Evolutionary conservation across 2,329 filamentous ascomycete species (phyloP).

Genomic region (Stagonosporopsis cucurbitacearum): DNA sequence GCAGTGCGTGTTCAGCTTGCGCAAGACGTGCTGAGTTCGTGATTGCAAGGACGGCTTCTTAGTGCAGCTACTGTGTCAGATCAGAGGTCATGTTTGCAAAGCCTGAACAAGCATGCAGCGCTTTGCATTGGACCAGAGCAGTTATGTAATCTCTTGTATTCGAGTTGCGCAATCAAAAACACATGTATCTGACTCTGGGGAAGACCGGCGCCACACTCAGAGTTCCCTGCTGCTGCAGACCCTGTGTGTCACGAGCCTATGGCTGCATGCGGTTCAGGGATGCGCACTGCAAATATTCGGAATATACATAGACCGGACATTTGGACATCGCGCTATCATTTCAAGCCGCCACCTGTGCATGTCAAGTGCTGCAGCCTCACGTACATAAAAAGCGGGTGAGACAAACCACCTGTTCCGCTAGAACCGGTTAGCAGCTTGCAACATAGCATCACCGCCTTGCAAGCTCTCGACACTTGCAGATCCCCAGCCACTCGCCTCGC

Average conservation of each 20-base stretch:
- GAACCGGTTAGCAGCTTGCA: constrained; percentile 9
- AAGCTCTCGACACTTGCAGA: constrained; percentile 9
- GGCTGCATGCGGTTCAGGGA: background rate
- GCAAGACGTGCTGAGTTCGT: background rate
- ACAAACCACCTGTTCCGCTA: constrained; percentile 6
- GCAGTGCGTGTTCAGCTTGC: background rate
- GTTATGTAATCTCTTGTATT: background rate
- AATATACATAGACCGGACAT: too few relatives aligned
- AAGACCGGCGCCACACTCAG: constrained; percentile 5
- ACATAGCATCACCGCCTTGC: constrained; percentile 14
- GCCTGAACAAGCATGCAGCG: background rate
- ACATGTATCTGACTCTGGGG: background rate
- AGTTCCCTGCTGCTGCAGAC: constrained; percentile 8
- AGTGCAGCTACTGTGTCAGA: constrained; percentile 6
- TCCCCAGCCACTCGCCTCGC: constrained; percentile 10
- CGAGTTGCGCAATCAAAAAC: background rate
- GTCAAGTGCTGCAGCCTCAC: background rate
- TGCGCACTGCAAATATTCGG: background rate
- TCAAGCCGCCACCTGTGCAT: background rate
- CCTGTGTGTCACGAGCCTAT: constrained; percentile 5
- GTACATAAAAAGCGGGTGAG: constrained; percentile 3
- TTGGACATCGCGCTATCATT: background rate
- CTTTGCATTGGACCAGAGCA: background rate
- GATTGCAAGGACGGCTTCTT: background rate
- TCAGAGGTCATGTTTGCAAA: background rate